Evolutionary conservation across 2,329 filamentous ascomycete species (phyloP).

Genomic region (Colletotrichum siamense): DNA sequence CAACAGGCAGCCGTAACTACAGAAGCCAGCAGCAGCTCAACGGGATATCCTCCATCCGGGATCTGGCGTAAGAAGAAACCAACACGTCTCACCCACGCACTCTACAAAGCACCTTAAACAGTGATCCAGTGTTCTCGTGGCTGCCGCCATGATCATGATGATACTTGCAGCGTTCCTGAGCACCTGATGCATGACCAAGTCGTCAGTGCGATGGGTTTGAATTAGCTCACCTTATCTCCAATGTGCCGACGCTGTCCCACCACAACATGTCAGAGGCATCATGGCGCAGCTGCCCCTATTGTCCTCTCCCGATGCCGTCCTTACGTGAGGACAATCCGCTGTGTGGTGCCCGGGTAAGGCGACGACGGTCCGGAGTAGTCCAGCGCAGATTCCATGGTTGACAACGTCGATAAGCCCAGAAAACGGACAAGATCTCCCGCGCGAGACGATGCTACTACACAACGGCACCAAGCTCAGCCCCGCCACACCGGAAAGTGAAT

Average conservation of each 20-base stretch:
- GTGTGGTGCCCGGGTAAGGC: neutral
- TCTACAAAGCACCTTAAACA: neutral
- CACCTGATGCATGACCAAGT: neutral
- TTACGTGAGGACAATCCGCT: neutral
- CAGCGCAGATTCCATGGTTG: too few species aligned
- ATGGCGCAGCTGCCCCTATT: neutral
- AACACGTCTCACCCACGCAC: neutral
- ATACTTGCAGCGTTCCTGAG: neutral
- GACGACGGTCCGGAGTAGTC: too few species aligned
- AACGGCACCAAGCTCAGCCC: too few species aligned
- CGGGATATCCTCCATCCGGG: too few species aligned
- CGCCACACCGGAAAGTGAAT: too few species aligned
- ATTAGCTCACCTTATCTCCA: neutral
- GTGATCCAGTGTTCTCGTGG: neutral
- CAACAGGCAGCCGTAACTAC: too few species aligned
- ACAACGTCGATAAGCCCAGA: too few species aligned
- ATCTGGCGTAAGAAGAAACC: neutral
- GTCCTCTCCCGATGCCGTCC: neutral
- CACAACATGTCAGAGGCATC: neutral
- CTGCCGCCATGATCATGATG: neutral
- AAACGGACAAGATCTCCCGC: too few species aligned
- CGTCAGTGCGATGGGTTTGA: neutral
- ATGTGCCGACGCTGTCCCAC: neutral
- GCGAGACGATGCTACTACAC: too few species aligned
- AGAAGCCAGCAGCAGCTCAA: too few species aligned